Percentiles rank a stretch among this genome's conserved stretches.
These are phyloP conservation scores for Linum tenue DNA, from an alignment of 345 rosid genomes.

Conservation along the genomic window DNA sequence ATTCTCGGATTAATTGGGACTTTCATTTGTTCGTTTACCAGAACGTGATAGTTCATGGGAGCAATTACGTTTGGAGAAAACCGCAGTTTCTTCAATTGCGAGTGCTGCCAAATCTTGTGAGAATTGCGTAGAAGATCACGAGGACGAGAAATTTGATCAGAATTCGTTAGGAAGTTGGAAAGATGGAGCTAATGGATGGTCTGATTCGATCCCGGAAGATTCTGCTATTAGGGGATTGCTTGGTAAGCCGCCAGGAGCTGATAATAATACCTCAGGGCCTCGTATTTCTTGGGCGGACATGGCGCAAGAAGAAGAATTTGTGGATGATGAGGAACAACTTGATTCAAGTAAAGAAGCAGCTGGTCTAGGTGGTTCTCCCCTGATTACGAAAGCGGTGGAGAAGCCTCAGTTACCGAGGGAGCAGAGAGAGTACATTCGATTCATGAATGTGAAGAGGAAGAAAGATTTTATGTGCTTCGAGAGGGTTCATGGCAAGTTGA, in stretches of 20 bases:
- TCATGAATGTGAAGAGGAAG: slow-evolving; percentile 57
- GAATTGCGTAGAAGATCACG: slow-evolving; percentile 11
- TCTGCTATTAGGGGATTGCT: slow-evolving; percentile 20
- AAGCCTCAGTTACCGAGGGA: slow-evolving; percentile 64
- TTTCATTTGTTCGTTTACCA: not conserved
- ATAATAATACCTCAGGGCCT: slow-evolving; percentile 19
- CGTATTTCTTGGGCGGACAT: slow-evolving; percentile 93
- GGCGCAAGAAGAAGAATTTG: slow-evolving; percentile 74
- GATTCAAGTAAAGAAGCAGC: slow-evolving; percentile 14
- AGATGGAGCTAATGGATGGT: slow-evolving; percentile 32
- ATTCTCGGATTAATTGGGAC: not conserved
- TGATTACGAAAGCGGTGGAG: slow-evolving; percentile 31
- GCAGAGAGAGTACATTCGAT: slow-evolving; percentile 59
- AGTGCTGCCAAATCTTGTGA: slow-evolving; percentile 6
- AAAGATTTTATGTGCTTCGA: slow-evolving; percentile 61
- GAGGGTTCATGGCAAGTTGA: slow-evolving; percentile 50
- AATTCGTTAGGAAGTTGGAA: slow-evolving; percentile 54
- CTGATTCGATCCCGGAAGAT: slow-evolving; percentile 34
- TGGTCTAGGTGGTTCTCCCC: slow-evolving; percentile 15
- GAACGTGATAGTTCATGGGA: slow-evolving; percentile 21
- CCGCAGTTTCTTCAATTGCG: slow-evolving; percentile 6
- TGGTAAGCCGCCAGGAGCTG: slow-evolving; percentile 15
- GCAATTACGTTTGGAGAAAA: slow-evolving; percentile 10
- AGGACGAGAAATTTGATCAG: slow-evolving; percentile 20
- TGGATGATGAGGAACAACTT: slow-evolving; percentile 39